A percentile compares a stretch with the other conserved stretches of the same genome.
phyloP scores from a whole-genome alignment of 768 basidiomycete genomes.

The Suillus ampliporus region DNA sequence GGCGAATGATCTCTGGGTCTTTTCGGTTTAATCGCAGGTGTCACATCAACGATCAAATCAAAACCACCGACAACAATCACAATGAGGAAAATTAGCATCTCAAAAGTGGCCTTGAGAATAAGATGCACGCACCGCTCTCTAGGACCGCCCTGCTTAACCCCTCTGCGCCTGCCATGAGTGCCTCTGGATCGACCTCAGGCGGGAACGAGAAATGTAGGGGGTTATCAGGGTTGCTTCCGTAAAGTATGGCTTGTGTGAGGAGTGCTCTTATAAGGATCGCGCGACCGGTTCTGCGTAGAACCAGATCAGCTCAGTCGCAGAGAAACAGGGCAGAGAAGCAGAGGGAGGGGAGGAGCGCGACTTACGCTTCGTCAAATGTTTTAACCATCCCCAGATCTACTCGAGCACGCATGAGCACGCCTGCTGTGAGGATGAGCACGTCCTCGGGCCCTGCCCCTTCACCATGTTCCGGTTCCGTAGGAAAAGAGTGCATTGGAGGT shows the following conservation, averaged over 20 bases:
- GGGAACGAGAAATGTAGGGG: slow-evolving; percentile 83
- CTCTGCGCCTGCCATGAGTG: slow-evolving; percentile 80
- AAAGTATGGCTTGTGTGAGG: slow-evolving; percentile 84
- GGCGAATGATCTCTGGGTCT: slow-evolving; percentile 72
- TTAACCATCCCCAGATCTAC: slow-evolving; percentile 67
- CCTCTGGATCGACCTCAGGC: slow-evolving; percentile 78
- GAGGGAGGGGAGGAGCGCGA: slow-evolving; percentile 10
- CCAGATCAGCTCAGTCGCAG: slow-evolving; percentile 7
- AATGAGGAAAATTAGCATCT: not conserved
- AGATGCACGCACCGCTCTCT: slow-evolving; percentile 60
- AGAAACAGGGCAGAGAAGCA: not conserved
- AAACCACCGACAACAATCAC: not conserved
- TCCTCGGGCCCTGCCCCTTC: slow-evolving; percentile 11
- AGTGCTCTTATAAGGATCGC: slow-evolving; percentile 76
- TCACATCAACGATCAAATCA: not conserved
- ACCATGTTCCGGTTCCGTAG: slow-evolving; percentile 19
- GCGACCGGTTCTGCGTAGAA: slow-evolving; percentile 54
- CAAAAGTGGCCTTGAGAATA: not conserved
- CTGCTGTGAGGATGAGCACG: slow-evolving; percentile 58
- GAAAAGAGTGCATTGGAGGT: slow-evolving; percentile 23
- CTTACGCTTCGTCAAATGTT: slow-evolving; percentile 68
- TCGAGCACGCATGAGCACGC: slow-evolving; percentile 69
- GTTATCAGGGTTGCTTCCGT: slow-evolving; percentile 76
- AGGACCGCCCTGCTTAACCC: slow-evolving; percentile 75
- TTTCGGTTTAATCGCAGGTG: not conserved